Evolutionary conservation across 345 rosid genomes (phyloP), one percentile per base, ranked within the genome.

Genomic region (Syzygium oleosum): DNA sequence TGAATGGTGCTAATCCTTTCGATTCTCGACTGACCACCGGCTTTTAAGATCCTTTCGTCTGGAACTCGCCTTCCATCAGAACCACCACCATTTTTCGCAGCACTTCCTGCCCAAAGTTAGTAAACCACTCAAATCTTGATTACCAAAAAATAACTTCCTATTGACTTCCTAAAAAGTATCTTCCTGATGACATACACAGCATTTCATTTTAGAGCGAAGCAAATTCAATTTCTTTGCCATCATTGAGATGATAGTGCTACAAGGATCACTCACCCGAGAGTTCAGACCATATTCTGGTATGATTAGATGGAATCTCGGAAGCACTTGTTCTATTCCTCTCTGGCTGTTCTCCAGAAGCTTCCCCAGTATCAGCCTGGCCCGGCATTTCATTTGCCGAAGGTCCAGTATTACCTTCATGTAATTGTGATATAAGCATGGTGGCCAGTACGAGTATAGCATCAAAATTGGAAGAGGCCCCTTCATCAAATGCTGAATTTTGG

Each of bases 361-460:
- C 89, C 53, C 89, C 89, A 79, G 86, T 89, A 52, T 86, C 90
- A 90, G 89, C 90, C 89, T 90, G 93, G 87, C 85, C 92, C 86
- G 86, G 92, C 55, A 88, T 83, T 51, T 91, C 61, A 59, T 91
- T 80, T 34, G 92, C 92, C 12, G 85, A 91, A 87, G 90, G 95
- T 41, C 53, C 91, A 90, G 90, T 90, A 89, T 89, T 94, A 63
- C 93, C 95, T 90, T 94, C 95, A 85, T 88, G 95, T 53, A 96
- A 96, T 92, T 96, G 98, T 85, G 99, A 95, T 49, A 88, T 87
- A 89, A 98, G 97, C 98, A 96, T 96, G 88, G 98, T 95, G 38
- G 97, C 97, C 85, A 96, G 98, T 58, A 96, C 97, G 63, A 98
- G 97, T 65, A 97, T 93, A 73, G 95, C 95, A 93, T 96, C 99